phyloP scores from a whole-genome alignment of 306 rosid genomes.

The Cucurbita pepo region DNA sequence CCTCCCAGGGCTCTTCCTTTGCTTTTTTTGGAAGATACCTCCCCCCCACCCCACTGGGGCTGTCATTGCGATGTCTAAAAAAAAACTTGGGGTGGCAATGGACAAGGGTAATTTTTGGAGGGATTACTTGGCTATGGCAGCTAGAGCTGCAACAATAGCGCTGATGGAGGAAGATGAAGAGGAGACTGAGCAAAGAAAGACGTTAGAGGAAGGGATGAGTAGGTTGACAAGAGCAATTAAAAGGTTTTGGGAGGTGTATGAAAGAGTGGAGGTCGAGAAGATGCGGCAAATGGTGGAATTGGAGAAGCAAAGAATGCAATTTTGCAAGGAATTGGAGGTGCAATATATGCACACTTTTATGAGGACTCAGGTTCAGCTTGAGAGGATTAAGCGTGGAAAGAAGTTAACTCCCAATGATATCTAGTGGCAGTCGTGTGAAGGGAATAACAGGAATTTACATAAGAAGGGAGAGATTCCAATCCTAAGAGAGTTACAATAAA shows the following conservation, averaged over 20 bases:
- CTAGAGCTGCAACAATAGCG: slow-evolving; percentile 62
- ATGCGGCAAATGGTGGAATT: slow-evolving; percentile 78
- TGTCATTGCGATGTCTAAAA: slow-evolving; percentile 32
- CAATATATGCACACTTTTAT: slow-evolving; percentile 78
- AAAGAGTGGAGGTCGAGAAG: slow-evolving; percentile 73
- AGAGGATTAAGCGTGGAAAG: slow-evolving; percentile 78
- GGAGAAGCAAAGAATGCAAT: slow-evolving; percentile 91
- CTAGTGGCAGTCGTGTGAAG: no score
- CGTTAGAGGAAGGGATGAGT: slow-evolving; percentile 54
- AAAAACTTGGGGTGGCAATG: slow-evolving; percentile 22
- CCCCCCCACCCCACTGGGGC: background rate
- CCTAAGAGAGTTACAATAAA: no score
- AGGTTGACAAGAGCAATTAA: slow-evolving; percentile 73
- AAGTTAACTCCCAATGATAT: slow-evolving; percentile 51
- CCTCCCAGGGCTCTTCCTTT: slow-evolving; percentile 48
- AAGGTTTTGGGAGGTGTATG: slow-evolving; percentile 52
- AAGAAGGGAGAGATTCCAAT: no score
- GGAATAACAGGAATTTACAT: no score
- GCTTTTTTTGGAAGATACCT: slow-evolving; percentile 25
- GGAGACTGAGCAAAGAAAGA: slow-evolving; percentile 22
- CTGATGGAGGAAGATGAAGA: slow-evolving; percentile 30
- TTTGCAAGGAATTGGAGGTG: slow-evolving; percentile 68
- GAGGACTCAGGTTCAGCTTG: slow-evolving; percentile 86
- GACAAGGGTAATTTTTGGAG: slow-evolving; percentile 56
- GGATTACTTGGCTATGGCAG: slow-evolving; percentile 76